Base-by-base conservation (phyloP, 768 basidiomycete genomes). In the Cubamyces lactineus region DNA sequence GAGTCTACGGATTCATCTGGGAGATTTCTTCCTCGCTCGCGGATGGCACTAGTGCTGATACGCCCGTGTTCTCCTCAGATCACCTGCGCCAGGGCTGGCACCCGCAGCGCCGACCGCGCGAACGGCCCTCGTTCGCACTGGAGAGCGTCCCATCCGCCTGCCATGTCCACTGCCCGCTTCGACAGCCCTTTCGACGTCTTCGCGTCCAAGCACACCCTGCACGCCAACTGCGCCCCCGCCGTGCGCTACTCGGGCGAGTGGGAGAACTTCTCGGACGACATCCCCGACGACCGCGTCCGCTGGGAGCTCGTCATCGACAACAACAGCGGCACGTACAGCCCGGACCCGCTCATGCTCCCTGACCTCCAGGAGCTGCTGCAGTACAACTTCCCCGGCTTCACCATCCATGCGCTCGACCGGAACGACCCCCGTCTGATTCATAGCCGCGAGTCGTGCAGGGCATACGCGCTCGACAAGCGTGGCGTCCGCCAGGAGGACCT, bases 271-370 rank as follows among this genome's bases (percentile, higher is more conserved):
- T 76, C 72, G 46, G 88, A 91, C 65, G 73, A 71, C 38, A 80
- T 71, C 1, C 69, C 74, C 1, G 89, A 90, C 65, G 78, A 78
- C 4, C 77, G 82, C 5, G 85, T 88, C 46, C 72, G 76, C 34
- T 95, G 92, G 89, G 91, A 94, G 72, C 72, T 94, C 34, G 86
- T 93, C 64, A 84, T 94, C 69, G 92, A 94, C 72, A 94, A 95
- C 69, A 89, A 90, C 69, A 87, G 85, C 66, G 92, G 92, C 51
- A 95, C 92, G 53, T 94, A 94, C 71, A 82, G 90, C 34, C 92
- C 93, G 1, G 84, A 91, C 69, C 78, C 80, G 55, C 72, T 67
- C 55, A 68, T 93, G 65, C 74, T 94, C 2, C 86, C 88, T 0
- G 71, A 78, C 45, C 72, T 93, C 59, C 82, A 84, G 70, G 78